Evolutionary conservation across 805 yeast genomes (phyloP).

Genomic region (Candida sakaeoensis): DNA sequence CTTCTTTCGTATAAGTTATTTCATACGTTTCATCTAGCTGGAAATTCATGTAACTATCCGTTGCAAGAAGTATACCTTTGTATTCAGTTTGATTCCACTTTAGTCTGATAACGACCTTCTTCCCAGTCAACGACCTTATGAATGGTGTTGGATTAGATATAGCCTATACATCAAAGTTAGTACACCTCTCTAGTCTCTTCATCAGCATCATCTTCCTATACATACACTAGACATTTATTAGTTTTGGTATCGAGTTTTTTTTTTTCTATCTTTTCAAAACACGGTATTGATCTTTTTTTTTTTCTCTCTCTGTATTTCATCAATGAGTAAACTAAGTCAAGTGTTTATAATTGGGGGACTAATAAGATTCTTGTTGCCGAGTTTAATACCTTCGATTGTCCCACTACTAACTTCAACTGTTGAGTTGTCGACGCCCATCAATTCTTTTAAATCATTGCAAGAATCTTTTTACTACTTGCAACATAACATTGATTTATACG

Average conservation of each 20-base stretch:
- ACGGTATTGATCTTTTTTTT: conserved; percentile 1
- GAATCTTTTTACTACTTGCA: conserved; percentile 51
- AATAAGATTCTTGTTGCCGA: conserved; percentile 33
- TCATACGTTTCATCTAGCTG: conserved; percentile 59
- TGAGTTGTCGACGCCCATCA: conserved; percentile 68
- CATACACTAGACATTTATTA: conserved; percentile 8
- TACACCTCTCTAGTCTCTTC: neutral
- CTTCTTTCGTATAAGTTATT: conserved; percentile 45
- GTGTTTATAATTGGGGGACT: conserved; percentile 26
- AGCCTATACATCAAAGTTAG: conserved; percentile 21
- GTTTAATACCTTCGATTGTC: conserved; percentile 28
- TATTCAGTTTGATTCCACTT: conserved; percentile 93
- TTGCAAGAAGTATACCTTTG: conserved; percentile 69
- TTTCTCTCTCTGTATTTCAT: neutral
- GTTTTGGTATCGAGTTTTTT: neutral
- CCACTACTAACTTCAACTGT: conserved; percentile 37
- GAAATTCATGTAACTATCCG: conserved; percentile 90
- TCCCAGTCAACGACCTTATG: conserved; percentile 68
- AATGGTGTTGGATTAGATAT: conserved; percentile 92
- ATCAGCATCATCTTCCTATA: neutral
- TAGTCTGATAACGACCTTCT: conserved; percentile 69
- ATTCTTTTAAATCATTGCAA: conserved; percentile 53
- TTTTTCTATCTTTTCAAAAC: neutral
- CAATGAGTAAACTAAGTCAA: conserved; percentile 20
- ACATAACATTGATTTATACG: conserved; percentile 61